Evolutionary conservation across 2,329 filamentous ascomycete genomes (phyloP).

Genomic region (Penicillium polonicum): DNA sequence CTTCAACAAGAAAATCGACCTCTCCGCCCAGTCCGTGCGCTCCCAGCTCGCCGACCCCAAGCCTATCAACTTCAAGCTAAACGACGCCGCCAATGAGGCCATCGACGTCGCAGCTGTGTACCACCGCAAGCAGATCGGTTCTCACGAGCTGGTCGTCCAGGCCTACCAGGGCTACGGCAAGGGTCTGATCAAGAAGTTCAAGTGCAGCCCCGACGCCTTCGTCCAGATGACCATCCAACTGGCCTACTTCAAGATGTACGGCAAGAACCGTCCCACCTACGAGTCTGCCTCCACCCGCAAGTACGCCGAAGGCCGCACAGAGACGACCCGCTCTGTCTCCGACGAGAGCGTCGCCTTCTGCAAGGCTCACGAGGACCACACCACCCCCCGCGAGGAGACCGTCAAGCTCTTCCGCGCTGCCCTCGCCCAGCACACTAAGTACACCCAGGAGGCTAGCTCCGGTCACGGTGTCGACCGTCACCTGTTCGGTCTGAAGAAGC

Average conservation of each 20-base stretch:
- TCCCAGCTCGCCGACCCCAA: conserved; percentile 80
- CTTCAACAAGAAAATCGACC: conserved; percentile 91
- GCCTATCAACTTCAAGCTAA: conserved; percentile 75
- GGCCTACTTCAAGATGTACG: conserved; percentile 98
- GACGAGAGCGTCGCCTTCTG: conserved; percentile 92
- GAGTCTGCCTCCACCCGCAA: conserved; percentile 92
- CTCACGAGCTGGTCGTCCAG: conserved; percentile 90
- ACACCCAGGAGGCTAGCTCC: conserved; percentile 84
- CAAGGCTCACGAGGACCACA: conserved; percentile 73
- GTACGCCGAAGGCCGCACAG: conserved; percentile 94
- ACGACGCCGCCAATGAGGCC: conserved; percentile 69
- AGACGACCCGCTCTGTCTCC: conserved; percentile 89
- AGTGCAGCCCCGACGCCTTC: conserved; percentile 94
- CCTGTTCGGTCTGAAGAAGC: conserved; percentile 94
- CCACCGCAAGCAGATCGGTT: conserved; percentile 76
- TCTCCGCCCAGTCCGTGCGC: conserved; percentile 73
- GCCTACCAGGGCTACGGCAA: conserved; percentile 98
- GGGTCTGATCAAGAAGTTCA: conserved; percentile 98
- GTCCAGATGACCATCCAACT: conserved; percentile 99
- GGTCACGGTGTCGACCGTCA: conserved; percentile 94
- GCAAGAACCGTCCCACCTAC: conserved; percentile 95
- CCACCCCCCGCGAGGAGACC: conserved; percentile 62
- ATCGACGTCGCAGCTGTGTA: conserved; percentile 75
- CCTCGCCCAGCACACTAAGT: conserved; percentile 78
- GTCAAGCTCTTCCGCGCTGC: conserved; percentile 79